Base-by-base conservation (phyloP, 225 moss, liverwort and hornwort species). In the Pleurozium schreberi region DNA sequence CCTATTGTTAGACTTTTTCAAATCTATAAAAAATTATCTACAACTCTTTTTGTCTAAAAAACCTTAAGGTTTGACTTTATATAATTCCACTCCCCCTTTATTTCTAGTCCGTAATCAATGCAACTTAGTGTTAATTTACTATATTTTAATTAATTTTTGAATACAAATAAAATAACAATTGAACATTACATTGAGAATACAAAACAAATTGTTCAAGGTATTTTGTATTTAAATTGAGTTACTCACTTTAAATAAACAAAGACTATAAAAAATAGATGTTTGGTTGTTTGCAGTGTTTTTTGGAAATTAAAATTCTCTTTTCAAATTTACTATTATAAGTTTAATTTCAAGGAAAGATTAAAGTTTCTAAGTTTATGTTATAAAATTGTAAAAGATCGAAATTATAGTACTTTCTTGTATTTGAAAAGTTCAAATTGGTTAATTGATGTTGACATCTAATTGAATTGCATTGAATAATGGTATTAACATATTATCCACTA, bases 101-200 rank as follows among this genome's bases (percentile, higher is more conserved):
- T 49, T 8, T 49, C 11, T 49, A 49, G 49, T 49, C 49, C 49
- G 9, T 11, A 49, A 49, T 49, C 49, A 49, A 49, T 49, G 49
- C 49, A 11, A 11, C 49, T 8, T 49, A 49, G 49, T 6, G 3
- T 38, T 21, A 10, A 21, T 38, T 38, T 67, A 66, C 4, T 20
- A 67, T 10, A 36, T 2, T 38, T 36, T 67, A 11, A 19, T 67
- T 67, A 5, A 67, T 38, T 19, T 38, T 5, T 38, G 0, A 68
- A n/a, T 1, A 22, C 6, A 22, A n/a, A 22, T 0, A 68, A 12
- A n/a, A n/a, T 12, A 68, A 12, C 22, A n/a, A n/a, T 68, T 7
- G 22, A n/a, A n/a, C 0, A 68, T n/a, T n/a, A 19, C 6, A 22
- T n/a, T 68, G 4, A n/a, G 2, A 22, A n/a, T 12, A 22, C 1